Evolutionary conservation across 768 basidiomycete species (phyloP), one percentile per base, ranked within the genome.

Genomic region (Suillus ampliporus): DNA sequence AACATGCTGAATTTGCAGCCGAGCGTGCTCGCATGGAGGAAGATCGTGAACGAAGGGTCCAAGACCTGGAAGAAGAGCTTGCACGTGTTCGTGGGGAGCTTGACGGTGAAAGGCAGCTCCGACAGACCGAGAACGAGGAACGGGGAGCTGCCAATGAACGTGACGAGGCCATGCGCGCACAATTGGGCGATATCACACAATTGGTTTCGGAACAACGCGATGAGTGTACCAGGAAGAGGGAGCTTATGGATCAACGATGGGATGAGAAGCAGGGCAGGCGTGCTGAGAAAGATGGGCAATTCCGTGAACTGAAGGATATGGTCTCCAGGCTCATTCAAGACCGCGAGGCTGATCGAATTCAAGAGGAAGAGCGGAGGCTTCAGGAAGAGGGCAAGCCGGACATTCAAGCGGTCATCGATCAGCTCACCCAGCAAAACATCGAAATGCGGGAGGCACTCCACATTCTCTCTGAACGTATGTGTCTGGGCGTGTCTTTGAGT

Each of bases 101-200:
- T 43, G 86, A 89, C 57, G 79, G 80, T 53, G 92, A 92, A 71
- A 83, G 81, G 60, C 81, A 86, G 63, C 78, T 84, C 58, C 80
- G 87, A 14, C 67, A 78, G 17, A 82, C 84, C 1, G 87, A 89
- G 48, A 79, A 86, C 2, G 89, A 89, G 64, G 80, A 83, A 21
- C 79, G 85, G 37, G 89, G 91, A 69, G 89, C 89, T 53, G 77
- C 80, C 38, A 69, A 78, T 43, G 89, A 91, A 61, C 83, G 87
- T 7, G 85, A 89, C 64, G 86, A 89, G 15, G 81, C 76, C 9
- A 72, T 91, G 47, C 80, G 85, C 38, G 78, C 73, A 43, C 91
- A 92, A 66, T 74, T 95, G 15, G 77, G 72, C 5, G 91, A 94
- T 63, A 84, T 95, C 65, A 89, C 92, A 1, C 88, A 89, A 64